These are phyloP conservation scores for Paecilomyces sp. DNA, from an alignment of 2,329 filamentous ascomycete genomes.

Conservation along the genomic window DNA sequence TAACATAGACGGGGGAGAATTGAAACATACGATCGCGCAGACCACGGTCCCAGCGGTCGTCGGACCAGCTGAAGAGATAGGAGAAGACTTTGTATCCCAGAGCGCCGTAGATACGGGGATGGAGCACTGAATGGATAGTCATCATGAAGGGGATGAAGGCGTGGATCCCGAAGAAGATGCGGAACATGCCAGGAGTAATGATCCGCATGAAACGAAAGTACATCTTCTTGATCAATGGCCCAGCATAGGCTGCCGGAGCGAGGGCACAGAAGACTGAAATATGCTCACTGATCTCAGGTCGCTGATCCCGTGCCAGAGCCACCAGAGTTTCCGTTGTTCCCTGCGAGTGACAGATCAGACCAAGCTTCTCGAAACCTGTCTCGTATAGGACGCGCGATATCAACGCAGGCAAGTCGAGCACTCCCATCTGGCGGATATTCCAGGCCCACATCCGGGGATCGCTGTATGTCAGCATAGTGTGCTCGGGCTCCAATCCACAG, in stretches of 20 bases:
- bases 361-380: slow-evolving; percentile 77
- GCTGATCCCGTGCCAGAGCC: slow-evolving; percentile 80
- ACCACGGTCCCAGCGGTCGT: slow-evolving; percentile 74
- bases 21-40: slow-evolving; percentile 80
- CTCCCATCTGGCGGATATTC: slow-evolving; percentile 92
- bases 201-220: slow-evolving; percentile 89
- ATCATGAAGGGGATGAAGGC: slow-evolving; percentile 94
- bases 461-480: slow-evolving; percentile 59
- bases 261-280: slow-evolving; percentile 87
- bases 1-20: slow-evolving; percentile 86
- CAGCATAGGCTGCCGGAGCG: slow-evolving; percentile 84
- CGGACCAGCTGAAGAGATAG: slow-evolving; percentile 83
- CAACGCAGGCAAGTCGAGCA: slow-evolving; percentile 77
- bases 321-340: slow-evolving; percentile 86
- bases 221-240: slow-evolving; percentile 74
- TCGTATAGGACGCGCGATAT: slow-evolving; percentile 71
- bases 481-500: slow-evolving; percentile 74
- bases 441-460: slow-evolving; percentile 95
- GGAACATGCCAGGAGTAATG: slow-evolving; percentile 69
- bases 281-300: slow-evolving; percentile 73
- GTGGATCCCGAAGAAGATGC: slow-evolving; percentile 82
- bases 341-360: slow-evolving; percentile 80
- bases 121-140: slow-evolving; percentile 64
- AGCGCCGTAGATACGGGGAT: slow-evolving; percentile 63
- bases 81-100: slow-evolving; percentile 85